Conservation (phyloP, 192 early-diverging fungal genomes). For the Gryganskiella cystojenkinii region DNA sequence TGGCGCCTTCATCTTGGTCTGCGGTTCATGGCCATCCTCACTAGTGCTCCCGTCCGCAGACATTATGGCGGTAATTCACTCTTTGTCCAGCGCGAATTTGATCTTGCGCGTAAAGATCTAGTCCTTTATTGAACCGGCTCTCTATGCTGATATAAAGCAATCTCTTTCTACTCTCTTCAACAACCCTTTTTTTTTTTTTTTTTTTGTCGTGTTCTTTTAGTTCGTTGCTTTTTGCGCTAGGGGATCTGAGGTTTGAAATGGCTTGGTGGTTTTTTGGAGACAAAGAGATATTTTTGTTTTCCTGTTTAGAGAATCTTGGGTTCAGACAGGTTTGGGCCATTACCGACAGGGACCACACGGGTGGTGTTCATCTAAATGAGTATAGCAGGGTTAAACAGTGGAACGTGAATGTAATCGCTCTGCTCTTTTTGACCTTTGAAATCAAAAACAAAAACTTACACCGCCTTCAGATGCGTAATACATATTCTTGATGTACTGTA, state of each 20-base stretch:
- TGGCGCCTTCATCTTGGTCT: too few species aligned
- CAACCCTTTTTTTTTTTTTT: neutral
- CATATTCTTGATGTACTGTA: constrained; percentile 95
- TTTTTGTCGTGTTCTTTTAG: neutral
- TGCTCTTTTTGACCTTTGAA: too few species aligned
- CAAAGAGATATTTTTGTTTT: constrained; percentile 8
- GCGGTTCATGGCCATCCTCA: too few species aligned
- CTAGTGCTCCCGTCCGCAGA: too few species aligned
- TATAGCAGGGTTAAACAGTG: too few species aligned
- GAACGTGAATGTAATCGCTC: too few species aligned
- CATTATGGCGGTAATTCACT: too few species aligned
- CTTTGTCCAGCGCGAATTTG: too few species aligned
- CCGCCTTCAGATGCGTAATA: constrained; percentile 86
- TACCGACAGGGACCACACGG: constrained; percentile 76
- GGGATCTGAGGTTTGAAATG: neutral
- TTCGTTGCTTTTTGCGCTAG: neutral
- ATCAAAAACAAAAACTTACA: too few species aligned
- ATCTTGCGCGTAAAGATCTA: too few species aligned
- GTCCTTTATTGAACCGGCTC: too few species aligned
- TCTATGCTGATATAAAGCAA: too few species aligned
- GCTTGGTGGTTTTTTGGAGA: neutral
- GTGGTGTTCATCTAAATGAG: constrained; percentile 54
- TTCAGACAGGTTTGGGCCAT: constrained; percentile 58
- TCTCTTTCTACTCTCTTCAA: neutral
- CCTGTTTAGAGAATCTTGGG: neutral